Base-by-base conservation (phyloP, 805 yeast species). In the Wickerhamomyces bovis region DNA sequence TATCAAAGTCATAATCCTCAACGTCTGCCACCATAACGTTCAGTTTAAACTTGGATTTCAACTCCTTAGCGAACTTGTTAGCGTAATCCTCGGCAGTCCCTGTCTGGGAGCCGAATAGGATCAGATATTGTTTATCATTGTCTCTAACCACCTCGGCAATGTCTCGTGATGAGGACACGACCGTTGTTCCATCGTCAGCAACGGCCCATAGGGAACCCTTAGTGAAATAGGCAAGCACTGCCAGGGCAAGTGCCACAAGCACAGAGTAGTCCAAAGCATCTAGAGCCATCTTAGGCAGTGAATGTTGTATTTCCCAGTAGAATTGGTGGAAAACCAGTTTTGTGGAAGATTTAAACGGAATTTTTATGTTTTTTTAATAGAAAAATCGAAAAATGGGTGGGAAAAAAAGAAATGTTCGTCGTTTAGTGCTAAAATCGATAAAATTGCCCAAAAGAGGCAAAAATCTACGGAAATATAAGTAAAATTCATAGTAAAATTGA, bases 41-140 rank as follows among this genome's bases (percentile, higher is more conserved):
- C 55, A 94, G 74, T 40, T 90, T 88, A 62, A 85, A 90, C 63
- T 84, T 78, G 23, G 95, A 73, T 56, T 81, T 80, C 58, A 92
- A 80, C 64, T 94, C 99, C 62, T 90, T 89, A 42, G 96, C 81
- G 56, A 89, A 82, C 63, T 92, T 87, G 56, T 84, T 78, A 18
- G 97, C 95, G 59, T 89, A 92, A 62, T 94, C 99, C 69, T 94
- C 99, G 39, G 98, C 96, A 16, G 99, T 94, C 53, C 99, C 99
- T 6, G 99, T 94, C 69, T 94, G 99, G 13, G 98, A 90, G 16
- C 96, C 98, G 63, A 77, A 94, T 50, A 94, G 76, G 3, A 94
- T 83, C 39, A 89, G 70, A 33, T 86, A 84, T 53, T 85, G 83
- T 68, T 92, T 90, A 51, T 77, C 75, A 57, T 81, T 81, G 35